phyloP scores from a whole-genome alignment of 306 rosid genomes.

The Macrotyloma uniflorum region DNA sequence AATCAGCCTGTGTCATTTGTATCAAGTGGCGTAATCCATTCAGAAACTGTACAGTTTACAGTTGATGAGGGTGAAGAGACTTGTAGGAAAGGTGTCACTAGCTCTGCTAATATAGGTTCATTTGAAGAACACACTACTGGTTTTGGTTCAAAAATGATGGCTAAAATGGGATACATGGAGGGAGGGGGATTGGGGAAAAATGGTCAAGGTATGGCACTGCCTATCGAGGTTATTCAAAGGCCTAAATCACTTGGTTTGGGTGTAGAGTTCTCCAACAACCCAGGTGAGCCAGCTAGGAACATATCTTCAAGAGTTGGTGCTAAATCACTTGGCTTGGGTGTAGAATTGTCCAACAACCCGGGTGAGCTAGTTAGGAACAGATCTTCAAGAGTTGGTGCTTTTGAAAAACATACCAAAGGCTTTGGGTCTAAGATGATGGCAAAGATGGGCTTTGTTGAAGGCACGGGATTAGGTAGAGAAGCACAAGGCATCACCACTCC shows the following conservation, averaged over 20 bases:
- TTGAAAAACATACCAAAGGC: conserved; percentile 88
- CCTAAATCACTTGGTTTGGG: conserved; percentile 97
- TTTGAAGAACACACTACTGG: conserved; percentile 95
- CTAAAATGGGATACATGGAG: conserved; percentile 88
- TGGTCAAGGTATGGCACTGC: conserved; percentile 77
- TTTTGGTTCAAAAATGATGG: conserved; percentile 95
- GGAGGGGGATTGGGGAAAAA: conserved; percentile 90
- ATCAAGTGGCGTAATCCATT: conserved; percentile 64
- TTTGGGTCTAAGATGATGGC: conserved; percentile 97
- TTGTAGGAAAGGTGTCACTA: conserved; percentile 36
- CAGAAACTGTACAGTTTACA: conserved; percentile 49
- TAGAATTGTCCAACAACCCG: conserved; percentile 57
- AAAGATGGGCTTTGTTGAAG: conserved; percentile 93
- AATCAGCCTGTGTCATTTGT: conserved; percentile 80
- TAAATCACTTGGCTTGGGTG: conserved; percentile 84
- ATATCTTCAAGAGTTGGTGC: conserved; percentile 53
- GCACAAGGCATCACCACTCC: conserved; percentile 88
- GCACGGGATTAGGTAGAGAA: conserved; percentile 73
- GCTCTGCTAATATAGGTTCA: conserved; percentile 53
- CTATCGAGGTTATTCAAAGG: conserved; percentile 80
- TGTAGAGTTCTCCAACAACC: conserved; percentile 58
- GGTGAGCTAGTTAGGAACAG: conserved; percentile 26
- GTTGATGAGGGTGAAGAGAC: conserved; percentile 48
- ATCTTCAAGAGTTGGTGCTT: conserved; percentile 58
- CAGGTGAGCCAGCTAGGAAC: conserved; percentile 33